Evolutionary conservation across 1,284 basidiomycete species (phyloP).

Genomic region (Schizophyllum commune): DNA sequence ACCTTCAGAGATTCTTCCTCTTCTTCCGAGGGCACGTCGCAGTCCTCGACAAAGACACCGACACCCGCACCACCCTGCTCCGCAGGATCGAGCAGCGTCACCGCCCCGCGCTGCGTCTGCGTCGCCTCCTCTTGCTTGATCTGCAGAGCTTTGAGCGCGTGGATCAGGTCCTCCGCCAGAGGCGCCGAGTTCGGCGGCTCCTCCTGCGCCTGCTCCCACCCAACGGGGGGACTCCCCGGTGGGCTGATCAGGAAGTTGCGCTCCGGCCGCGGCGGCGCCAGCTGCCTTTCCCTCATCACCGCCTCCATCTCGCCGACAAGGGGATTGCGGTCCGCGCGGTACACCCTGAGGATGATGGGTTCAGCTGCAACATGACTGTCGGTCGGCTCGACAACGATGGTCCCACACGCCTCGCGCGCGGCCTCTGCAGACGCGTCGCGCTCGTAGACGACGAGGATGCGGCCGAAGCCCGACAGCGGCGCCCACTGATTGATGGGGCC

Average conservation of each 20-base stretch:
- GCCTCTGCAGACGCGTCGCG: conserved; percentile 55
- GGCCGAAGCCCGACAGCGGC: conserved; percentile 70
- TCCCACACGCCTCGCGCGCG: conserved; percentile 57
- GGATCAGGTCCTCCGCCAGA: conserved; percentile 85
- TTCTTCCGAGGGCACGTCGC: conserved; percentile 33
- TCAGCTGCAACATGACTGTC: conserved; percentile 38
- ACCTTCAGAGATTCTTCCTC: conserved; percentile 15
- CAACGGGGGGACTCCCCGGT: conserved; percentile 95
- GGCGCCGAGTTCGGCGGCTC: conserved; percentile 87
- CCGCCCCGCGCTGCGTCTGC: conserved; percentile 22
- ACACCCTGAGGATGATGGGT: conserved; percentile 63
- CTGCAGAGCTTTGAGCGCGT: conserved; percentile 62
- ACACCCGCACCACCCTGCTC: conserved; percentile 65
- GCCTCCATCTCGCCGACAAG: conserved; percentile 39
- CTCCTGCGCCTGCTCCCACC: conserved; percentile 91
- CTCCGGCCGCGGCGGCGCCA: conserved; percentile 73
- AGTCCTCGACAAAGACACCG: conserved; percentile 68
- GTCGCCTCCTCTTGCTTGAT: conserved; percentile 25
- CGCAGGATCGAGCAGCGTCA: conserved; percentile 43
- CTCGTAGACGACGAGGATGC: conserved; percentile 77
- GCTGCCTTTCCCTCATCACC: conserved; percentile 30
- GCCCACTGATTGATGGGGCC: conserved; percentile 84
- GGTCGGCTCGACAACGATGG: conserved; percentile 46
- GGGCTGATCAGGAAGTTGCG: conserved; percentile 98
- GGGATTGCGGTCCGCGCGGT: conserved; percentile 71